These are phyloP conservation scores for Plantago lanceolata DNA, from an alignment of 305 asterid species.

Conservation along the genomic window DNA sequence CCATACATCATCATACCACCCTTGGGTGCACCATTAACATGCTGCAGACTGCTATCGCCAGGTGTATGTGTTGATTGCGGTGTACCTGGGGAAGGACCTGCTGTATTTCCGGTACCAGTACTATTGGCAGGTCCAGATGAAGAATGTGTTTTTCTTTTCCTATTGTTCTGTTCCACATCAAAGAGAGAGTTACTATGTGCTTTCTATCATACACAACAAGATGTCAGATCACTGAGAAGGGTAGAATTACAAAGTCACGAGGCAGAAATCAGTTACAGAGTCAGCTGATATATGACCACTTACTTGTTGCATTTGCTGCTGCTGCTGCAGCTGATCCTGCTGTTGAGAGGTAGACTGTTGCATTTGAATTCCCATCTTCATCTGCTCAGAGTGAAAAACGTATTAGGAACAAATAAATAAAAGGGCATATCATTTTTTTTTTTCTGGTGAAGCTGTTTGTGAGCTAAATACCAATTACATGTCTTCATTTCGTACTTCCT, in stretches of 20 bases:
- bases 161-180: constrained; percentile 51
- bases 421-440: not conserved
- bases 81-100: constrained; percentile 88
- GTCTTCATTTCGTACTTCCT: not conserved
- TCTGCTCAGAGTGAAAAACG: constrained; percentile 36
- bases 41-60: constrained; percentile 87
- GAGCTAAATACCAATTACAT: no score
- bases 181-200: not conserved
- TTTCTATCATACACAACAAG: not conserved
- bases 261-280: not conserved
- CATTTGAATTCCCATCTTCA: constrained; percentile 72
- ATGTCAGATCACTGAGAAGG: not conserved
- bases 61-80: constrained; percentile 94
- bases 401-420: constrained; percentile 5
- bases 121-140: constrained; percentile 98
- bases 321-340: constrained; percentile 83
- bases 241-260: not conserved
- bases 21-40: constrained; percentile 65
- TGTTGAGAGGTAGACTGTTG: constrained; percentile 90
- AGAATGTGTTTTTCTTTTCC: constrained; percentile 91
- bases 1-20: constrained; percentile 81
- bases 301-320: constrained; percentile 77
- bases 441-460: not conserved
- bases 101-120: constrained; percentile 97
- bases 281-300: constrained; percentile 7